phyloP scores from a whole-genome alignment of 768 basidiomycete species.

The Psilocybe cubensis region DNA sequence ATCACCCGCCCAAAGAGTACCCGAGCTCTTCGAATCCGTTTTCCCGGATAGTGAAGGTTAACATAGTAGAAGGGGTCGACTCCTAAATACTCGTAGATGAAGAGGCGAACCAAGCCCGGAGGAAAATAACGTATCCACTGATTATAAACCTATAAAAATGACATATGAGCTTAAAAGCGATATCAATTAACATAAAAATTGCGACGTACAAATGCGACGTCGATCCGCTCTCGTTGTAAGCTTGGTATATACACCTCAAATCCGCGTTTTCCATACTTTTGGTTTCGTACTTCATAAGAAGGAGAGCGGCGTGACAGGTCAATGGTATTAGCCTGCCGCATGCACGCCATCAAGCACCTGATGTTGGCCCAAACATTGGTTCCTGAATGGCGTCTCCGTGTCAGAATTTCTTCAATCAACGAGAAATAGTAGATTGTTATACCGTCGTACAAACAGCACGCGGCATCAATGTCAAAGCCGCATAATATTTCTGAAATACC shows the following conservation, averaged over 20 bases:
- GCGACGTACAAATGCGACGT: too few species aligned
- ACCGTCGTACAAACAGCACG: conserved; percentile 52
- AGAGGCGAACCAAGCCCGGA: too few species aligned
- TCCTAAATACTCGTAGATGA: too few species aligned
- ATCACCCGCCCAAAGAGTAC: too few species aligned
- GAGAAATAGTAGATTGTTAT: neutral
- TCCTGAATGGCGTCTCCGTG: conserved; percentile 27
- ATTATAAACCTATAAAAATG: too few species aligned
- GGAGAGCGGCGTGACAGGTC: conserved; percentile 62
- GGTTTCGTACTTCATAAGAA: conserved; percentile 61
- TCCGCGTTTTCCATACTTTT: conserved; percentile 55
- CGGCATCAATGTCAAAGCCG: conserved; percentile 66
- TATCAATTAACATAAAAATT: too few species aligned
- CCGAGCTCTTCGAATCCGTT: too few species aligned
- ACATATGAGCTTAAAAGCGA: too few species aligned
- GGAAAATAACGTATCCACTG: too few species aligned
- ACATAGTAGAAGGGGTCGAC: too few species aligned
- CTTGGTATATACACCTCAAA: conserved; percentile 60
- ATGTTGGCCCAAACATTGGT: conserved; percentile 57
- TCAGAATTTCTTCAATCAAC: neutral
- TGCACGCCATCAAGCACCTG: conserved; percentile 56
- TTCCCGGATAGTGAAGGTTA: too few species aligned
- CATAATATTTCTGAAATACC: conserved; percentile 65
- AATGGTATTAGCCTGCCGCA: conserved; percentile 62
- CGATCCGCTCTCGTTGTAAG: conserved; percentile 22